Evolutionary conservation across 1,284 basidiomycete species (phyloP), one percentile per base, ranked within the genome.

Genomic region (Boletus austroedulis): DNA sequence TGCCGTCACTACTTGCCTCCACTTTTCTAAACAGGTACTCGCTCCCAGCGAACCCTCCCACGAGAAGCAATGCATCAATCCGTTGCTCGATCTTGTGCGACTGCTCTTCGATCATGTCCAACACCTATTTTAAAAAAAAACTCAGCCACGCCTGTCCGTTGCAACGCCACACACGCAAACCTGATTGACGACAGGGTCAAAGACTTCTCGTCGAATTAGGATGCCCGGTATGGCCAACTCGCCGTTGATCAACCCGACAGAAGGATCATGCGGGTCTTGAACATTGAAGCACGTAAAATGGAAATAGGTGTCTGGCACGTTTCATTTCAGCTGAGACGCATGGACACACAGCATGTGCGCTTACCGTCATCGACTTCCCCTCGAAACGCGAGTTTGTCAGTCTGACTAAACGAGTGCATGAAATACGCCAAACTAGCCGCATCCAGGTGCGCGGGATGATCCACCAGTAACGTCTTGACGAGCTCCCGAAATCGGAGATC

Each of bases 21-120:
- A 92, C 85, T 62, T 83, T 81, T 66, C 82, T 80, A 73, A 88
- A 90, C 58, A 92, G 76, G 71, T 93, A 92, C 68, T 89, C 85
- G 70, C 88, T 89, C 14, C 86, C 89, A 46, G 90, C 87, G 72
- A 93, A 93, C 55, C 91, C 91, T 73, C 91, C 90, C 66, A 93
- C 91, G 65, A 92, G 82, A 63, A 93, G 81, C 38, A 93, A 74
- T 19, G 89, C 89, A 76, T 92, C 83, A 65, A 92, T 83, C 40
- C 76, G 78, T 65, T 86, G 84, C 65, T 86, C 80, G 51, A 86
- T 80, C 66, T 78, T 81, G 62, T 75, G 76, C 41, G 85, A 77
- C 73, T 93, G 90, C 26, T 86, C 84, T 64, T 91, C 86, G 65
- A 93, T 84, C 65, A 93, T 79, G 23, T 83, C 79, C 31, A 93